Percentiles rank a stretch among this genome's conserved stretches.
These are phyloP conservation scores for Pelargonium nanum DNA, from an alignment of 345 rosid species.

Conservation along the genomic window DNA sequence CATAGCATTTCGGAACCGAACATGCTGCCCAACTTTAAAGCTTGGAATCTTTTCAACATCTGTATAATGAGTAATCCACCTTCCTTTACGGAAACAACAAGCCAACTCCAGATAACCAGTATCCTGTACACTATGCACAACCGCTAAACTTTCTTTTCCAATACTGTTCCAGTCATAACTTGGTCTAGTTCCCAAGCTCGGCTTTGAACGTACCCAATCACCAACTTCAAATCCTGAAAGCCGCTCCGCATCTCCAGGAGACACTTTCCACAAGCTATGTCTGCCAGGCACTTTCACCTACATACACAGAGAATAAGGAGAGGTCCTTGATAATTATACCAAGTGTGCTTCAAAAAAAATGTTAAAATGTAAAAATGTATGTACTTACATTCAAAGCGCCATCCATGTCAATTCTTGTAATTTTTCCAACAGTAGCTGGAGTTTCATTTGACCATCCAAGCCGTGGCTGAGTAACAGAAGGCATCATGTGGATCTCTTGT, in stretches of 20 bases:
- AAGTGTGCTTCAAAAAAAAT: neutral
- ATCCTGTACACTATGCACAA: constrained; percentile 88
- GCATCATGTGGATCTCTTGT: constrained; percentile 71
- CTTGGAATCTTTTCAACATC: constrained; percentile 80
- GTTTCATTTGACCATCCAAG: constrained; percentile 98
- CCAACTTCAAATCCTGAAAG: constrained; percentile 97
- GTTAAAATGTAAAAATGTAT: neutral
- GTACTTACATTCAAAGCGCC: constrained; percentile 85
- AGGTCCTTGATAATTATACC: neutral
- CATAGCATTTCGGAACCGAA: constrained; percentile 65
- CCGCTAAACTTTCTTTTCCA: constrained; percentile 84
- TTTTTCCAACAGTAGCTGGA: constrained; percentile 86
- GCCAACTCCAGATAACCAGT: constrained; percentile 81
- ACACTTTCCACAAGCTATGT: constrained; percentile 72
- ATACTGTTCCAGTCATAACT: constrained; percentile 88
- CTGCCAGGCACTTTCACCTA: constrained; percentile 82
- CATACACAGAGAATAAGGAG: neutral
- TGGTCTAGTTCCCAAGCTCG: constrained; percentile 80
- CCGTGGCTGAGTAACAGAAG: constrained; percentile 73
- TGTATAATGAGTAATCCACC: constrained; percentile 59
- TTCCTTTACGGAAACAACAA: constrained; percentile 91
- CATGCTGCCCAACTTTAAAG: constrained; percentile 79
- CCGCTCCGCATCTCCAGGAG: constrained; percentile 95
- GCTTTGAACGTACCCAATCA: constrained; percentile 96
- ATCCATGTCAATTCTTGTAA: constrained; percentile 86